Evolutionary conservation across 192 early-diverging fungal species (phyloP), one percentile per base, ranked within the genome.

Genomic region (Mycoemilia scoparia): DNA sequence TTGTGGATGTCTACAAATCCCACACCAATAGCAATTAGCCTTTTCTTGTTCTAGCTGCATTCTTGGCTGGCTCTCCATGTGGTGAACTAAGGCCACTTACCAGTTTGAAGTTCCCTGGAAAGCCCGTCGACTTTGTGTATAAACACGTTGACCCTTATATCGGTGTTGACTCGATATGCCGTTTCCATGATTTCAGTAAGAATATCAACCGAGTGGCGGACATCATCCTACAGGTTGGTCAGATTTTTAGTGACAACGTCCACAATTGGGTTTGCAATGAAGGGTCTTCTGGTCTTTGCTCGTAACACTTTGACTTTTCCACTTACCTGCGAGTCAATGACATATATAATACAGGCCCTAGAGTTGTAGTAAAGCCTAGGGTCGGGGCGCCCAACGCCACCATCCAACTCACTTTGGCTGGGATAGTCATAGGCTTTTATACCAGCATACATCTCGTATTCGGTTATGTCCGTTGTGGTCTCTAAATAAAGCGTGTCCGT

Each of bases 71-170:
- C n/a, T n/a, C n/a, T 11, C n/a, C n/a, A 11, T 11, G n/a, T 11
- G n/a, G 27, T n/a, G n/a, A 28, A 11, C 27, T 11, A n/a, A n/a
- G 27, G 13, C 9, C 33, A 7, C 51, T 20, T 53, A 83, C 79
- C 85, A 64, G 85, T 77, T 68, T 91, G 89, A 55, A 83, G 81
- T 42, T 97, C 92, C 45, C 93, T 88, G 0, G 81, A 83, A 27
- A 97, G 61, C 19, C 87, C 87, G 43, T 97, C 92, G 2, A 92
- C 81, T 64, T 97, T 97, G 66, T 97, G 85, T 33, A 97, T 78
- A 36, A 97, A 80, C 5, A 97, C 77, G 49, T 95, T 88, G 54
- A 89, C 88, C 0, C 77, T 73, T 6, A 97, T 78, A 38, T 71
- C 65, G 34, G 73, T 69, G 46, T 95, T 97, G 21, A 77, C 68